Conservation (phyloP, 331 rosid genomes). For the Quercus phellos region DNA sequence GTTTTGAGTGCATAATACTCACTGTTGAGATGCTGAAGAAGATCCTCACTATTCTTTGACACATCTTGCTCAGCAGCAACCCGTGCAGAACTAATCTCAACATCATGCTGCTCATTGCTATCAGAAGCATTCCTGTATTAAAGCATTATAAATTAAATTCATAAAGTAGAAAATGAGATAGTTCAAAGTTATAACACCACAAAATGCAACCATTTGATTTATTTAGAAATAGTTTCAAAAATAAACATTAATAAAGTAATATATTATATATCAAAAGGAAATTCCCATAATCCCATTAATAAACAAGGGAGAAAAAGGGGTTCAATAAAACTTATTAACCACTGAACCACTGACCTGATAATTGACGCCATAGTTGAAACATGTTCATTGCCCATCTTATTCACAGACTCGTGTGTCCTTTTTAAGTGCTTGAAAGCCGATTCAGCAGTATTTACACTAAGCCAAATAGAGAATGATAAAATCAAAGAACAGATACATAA, state of each 20-base stretch:
- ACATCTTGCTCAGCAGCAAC: conserved; percentile 68
- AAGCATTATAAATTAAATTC: not conserved
- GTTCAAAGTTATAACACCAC: not conserved
- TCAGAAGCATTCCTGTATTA: conserved; percentile 62
- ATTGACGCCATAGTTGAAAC: conserved; percentile 46
- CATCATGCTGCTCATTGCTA: conserved; percentile 60
- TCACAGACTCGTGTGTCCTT: conserved; percentile 52
- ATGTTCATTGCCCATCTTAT: conserved; percentile 58
- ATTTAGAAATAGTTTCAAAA: not conserved
- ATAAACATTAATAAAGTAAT: not conserved
- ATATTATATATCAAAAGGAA: not conserved
- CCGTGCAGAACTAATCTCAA: conserved; percentile 64
- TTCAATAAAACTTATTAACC: conserved; percentile 1
- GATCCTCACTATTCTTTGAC: conserved; percentile 50
- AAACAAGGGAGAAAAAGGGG: not conserved
- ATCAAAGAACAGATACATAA: conserved; percentile 8
- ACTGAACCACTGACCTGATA: conserved; percentile 54
- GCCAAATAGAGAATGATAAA: not conserved
- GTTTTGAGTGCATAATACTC: conserved; percentile 23
- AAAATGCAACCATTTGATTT: not conserved
- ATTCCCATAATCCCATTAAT: not conserved
- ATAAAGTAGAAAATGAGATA: not conserved
- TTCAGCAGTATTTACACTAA: conserved; percentile 52
- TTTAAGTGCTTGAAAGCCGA: conserved; percentile 53
- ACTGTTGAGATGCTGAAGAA: conserved; percentile 60